Evolutionary conservation across 2,329 filamentous ascomycete genomes (phyloP).

Genomic region (Claviceps sorghi): DNA sequence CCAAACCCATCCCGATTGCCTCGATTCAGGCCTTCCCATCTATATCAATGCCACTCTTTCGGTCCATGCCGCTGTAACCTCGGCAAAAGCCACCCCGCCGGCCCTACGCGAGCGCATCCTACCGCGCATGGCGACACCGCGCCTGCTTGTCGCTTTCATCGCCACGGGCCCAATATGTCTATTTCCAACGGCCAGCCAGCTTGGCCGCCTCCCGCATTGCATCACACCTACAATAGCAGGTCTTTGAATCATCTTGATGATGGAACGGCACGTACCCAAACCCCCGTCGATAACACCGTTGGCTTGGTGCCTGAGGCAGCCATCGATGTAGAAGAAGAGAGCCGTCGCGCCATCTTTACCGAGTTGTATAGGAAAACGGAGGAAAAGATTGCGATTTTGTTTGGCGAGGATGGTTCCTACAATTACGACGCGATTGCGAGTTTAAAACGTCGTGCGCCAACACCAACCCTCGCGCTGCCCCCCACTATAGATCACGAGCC

Average conservation of each 20-base stretch:
- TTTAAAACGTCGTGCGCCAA: slow-evolving; percentile 28
- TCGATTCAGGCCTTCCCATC: slow-evolving; percentile 31
- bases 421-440: slow-evolving; percentile 39
- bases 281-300: slow-evolving; percentile 34
- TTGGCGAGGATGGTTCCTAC: slow-evolving; percentile 42
- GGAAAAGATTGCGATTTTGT: slow-evolving; percentile 62
- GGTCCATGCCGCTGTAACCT: slow-evolving; percentile 34
- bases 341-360: slow-evolving; percentile 58
- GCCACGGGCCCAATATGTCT: slow-evolving; percentile 45
- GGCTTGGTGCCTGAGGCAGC: slow-evolving; percentile 47
- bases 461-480: slow-evolving; percentile 30
- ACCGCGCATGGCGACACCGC: slow-evolving; percentile 41
- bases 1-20: slow-evolving; percentile 26
- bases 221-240: slow-evolving; percentile 31
- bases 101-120: slow-evolving; percentile 36
- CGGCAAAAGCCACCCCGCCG: slow-evolving; percentile 30
- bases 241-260: slow-evolving; percentile 48
- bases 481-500: slow-evolving; percentile 44
- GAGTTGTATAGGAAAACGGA: slow-evolving; percentile 67
- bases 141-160: slow-evolving; percentile 33
- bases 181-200: slow-evolving; percentile 49
- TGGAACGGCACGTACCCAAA: slow-evolving; percentile 34
- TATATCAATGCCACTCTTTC: slow-evolving; percentile 36
- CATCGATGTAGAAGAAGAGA: slow-evolving; percentile 50
- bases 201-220: slow-evolving; percentile 47